phyloP scores from a whole-genome alignment of 352 stramenopile species.

The Globisporangium ultimum region DNA sequence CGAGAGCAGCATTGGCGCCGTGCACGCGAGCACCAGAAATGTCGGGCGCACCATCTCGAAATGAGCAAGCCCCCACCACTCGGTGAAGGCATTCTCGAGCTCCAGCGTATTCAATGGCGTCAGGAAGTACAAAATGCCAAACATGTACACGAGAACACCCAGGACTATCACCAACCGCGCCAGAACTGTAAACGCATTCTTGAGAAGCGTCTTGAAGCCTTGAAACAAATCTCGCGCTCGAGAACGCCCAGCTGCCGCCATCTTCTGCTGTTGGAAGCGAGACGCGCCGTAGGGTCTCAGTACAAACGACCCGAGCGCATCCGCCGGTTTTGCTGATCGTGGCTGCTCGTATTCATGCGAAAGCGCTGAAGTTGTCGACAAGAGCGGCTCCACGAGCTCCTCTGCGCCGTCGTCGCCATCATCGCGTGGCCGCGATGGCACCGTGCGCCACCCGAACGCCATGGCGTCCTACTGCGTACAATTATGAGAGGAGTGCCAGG shows the following conservation, averaged over 20 bases:
- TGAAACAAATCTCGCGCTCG: no score
- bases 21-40: conserved; percentile 41
- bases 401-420: neutral
- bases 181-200: neutral
- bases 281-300: neutral
- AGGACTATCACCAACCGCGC: neutral
- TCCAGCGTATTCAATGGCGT: neutral
- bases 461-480: neutral
- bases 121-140: neutral
- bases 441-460: neutral
- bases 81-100: neutral
- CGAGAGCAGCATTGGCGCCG: conserved; percentile 34
- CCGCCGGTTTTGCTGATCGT: no score
- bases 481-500: no score
- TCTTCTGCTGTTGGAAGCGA: no score
- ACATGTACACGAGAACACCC: neutral
- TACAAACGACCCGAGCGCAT: neutral
- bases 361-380: neutral
- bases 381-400: neutral
- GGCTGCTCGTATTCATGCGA: neutral
- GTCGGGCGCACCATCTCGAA: conserved; percentile 52
- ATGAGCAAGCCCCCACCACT: conserved; percentile 7
- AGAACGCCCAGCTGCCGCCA: no score
- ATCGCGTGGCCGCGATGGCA: neutral
- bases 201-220: neutral